Evolutionary conservation across 352 stramenopile species (phyloP).

Genomic region (Globisporangium radiosum): DNA sequence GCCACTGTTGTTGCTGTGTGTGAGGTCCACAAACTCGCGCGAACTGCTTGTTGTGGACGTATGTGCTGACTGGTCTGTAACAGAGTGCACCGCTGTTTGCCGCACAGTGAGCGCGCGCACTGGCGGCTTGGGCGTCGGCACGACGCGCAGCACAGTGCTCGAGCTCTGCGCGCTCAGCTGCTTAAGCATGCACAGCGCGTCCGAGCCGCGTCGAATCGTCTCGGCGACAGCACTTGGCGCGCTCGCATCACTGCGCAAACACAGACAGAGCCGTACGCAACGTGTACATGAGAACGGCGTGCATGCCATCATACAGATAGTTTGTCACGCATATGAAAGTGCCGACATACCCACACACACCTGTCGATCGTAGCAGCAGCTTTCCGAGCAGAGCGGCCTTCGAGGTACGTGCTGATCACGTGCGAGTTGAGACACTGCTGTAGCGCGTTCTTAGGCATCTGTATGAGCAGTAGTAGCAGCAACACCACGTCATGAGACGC

Average conservation of each 20-base stretch:
- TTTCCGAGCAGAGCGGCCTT: constrained; percentile 43
- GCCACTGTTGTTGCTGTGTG: constrained; percentile 1
- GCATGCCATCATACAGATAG: background rate
- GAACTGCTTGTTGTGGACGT: background rate
- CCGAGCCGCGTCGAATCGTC: constrained; percentile 35
- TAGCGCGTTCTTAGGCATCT: constrained; percentile 34
- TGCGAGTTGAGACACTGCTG: constrained; percentile 79
- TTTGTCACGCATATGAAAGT: constrained; percentile 4
- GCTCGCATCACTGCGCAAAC: background rate
- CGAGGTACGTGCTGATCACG: constrained; percentile 66
- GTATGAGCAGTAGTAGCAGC: background rate
- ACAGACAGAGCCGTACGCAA: too few species aligned
- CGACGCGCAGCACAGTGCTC: constrained; percentile 21
- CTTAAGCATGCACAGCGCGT: constrained; percentile 20
- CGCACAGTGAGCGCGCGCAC: constrained; percentile 1
- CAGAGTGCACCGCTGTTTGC: background rate
- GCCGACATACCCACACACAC: constrained; percentile 16
- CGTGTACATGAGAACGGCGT: too few species aligned
- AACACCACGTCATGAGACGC: background rate
- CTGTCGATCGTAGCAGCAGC: constrained; percentile 3
- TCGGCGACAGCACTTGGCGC: constrained; percentile 3
- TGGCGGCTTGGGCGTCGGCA: constrained; percentile 24
- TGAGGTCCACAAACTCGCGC: constrained; percentile 25
- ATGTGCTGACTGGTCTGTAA: background rate
- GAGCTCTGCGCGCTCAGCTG: constrained; percentile 10